These are phyloP conservation scores for Linum usitatissimum DNA, from an alignment of 345 rosid genomes.

Conservation along the genomic window DNA sequence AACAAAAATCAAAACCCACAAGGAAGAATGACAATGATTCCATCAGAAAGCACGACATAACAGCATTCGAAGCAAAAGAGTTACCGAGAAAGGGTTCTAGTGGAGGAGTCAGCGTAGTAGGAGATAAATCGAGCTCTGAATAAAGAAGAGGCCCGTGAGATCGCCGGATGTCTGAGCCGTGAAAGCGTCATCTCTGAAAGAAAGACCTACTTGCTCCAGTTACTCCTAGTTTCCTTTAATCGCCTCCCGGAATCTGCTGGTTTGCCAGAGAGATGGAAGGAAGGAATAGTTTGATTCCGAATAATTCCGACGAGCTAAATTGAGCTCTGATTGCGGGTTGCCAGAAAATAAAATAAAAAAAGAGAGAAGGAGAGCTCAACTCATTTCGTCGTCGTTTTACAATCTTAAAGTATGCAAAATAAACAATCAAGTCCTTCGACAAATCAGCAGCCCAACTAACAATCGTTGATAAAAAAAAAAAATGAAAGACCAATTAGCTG, in stretches of 20 bases:
- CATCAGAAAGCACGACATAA: not conserved
- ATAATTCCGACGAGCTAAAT: not conserved
- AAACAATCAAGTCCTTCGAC: no score
- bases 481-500: no score
- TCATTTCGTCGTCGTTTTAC: not conserved
- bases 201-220: not conserved
- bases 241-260: not conserved
- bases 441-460: no score
- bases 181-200: constrained; percentile 60
- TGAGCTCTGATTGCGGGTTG: not conserved
- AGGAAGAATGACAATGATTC: not conserved
- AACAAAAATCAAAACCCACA: not conserved
- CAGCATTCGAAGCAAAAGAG: not conserved
- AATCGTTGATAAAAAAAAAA: no score
- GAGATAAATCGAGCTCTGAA: constrained; percentile 58
- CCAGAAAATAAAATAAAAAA: no score
- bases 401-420: no score
- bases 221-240: not conserved
- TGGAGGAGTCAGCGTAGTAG: constrained; percentile 18
- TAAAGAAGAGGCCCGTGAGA: constrained; percentile 47
- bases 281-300: not conserved
- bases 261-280: not conserved
- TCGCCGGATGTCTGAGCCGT: constrained; percentile 61
- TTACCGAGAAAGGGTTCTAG: constrained; percentile 47
- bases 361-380: not conserved